Base-by-base conservation (phyloP, 352 stramenopile genomes). In the Phytopythium boreale region DNA sequence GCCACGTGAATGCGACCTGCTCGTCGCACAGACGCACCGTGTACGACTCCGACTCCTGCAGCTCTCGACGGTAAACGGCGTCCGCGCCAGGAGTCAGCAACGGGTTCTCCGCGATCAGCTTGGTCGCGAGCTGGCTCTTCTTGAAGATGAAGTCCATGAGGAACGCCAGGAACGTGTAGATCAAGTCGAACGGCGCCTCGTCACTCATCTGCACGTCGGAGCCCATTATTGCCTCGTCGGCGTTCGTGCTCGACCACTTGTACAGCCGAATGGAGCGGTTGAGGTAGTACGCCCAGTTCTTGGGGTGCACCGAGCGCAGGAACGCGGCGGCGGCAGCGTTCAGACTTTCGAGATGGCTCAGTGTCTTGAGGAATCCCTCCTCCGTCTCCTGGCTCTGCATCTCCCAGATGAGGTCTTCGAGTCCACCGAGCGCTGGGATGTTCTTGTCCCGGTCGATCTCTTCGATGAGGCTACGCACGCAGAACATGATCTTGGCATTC, bases 131-230 rank as follows among this genome's bases (percentile, higher is more conserved):
- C 59, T 92, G 82, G 50, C 72, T 90, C 70, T 89, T 92, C 66
- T 88, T 89, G 64, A 83, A 93, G 34, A 80, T 66, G 31, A 60
- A 67, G 56, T 93, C 84, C 84, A 93, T 93, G 51, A 93, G 63
- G 62, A 90, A 90, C 7, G 82, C 83, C 51, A 93, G 61, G 63
- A 90, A 92, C 46, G 73, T 82, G 52, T 94, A 94, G 53, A 92
- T 72, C 43, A 94, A 64, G 69, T 94, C 85, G 34, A 94, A 91
- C 49, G 85, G 85, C 26, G 85, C 80, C 47, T 93, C 84, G 50
- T 93, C 84, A 41, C 79, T 87, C 49, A 64, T 68, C 39, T 87
- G 70, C 24, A 89, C 71, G 27, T 89, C 82, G 19, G 82, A 87
- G 27, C 81, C 84, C 7, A 72, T 52, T 17, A 86, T 72, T 2